Conservation (phyloP, 345 rosid genomes). For the Populus deltoides region DNA sequence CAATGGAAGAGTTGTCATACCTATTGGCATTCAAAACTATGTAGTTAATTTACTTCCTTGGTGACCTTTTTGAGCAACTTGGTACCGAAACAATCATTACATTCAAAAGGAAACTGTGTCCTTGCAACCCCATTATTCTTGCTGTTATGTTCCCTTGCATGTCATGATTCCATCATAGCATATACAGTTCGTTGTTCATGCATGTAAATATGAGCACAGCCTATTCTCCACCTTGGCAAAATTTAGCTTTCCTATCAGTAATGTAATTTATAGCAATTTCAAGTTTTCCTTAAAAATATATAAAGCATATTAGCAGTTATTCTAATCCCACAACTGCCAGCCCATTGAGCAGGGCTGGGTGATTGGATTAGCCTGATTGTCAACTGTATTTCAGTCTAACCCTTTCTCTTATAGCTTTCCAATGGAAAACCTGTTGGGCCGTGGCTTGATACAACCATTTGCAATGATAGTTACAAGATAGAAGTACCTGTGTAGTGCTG, state of each 20-base stretch:
- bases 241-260: not conserved
- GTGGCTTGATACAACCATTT: conserved; percentile 1
- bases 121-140: not conserved
- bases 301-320: not conserved
- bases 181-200: not conserved
- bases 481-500: conserved; percentile 65
- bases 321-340: no score
- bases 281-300: not conserved
- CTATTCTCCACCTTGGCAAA: not conserved
- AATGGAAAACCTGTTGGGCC: not conserved
- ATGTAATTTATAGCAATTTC: not conserved
- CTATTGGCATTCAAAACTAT: no score
- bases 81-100: not conserved
- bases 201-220: not conserved
- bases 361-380: no score
- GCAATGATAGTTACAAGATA: conserved; percentile 10
- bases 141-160: not conserved
- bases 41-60: not conserved
- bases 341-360: no score
- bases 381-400: not conserved
- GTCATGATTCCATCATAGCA: not conserved
- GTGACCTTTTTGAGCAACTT: no score
- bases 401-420: not conserved
- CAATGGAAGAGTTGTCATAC: no score
- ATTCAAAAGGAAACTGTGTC: not conserved